Evolutionary conservation across 768 basidiomycete species (phyloP).

Genomic region (Mycena floridula): DNA sequence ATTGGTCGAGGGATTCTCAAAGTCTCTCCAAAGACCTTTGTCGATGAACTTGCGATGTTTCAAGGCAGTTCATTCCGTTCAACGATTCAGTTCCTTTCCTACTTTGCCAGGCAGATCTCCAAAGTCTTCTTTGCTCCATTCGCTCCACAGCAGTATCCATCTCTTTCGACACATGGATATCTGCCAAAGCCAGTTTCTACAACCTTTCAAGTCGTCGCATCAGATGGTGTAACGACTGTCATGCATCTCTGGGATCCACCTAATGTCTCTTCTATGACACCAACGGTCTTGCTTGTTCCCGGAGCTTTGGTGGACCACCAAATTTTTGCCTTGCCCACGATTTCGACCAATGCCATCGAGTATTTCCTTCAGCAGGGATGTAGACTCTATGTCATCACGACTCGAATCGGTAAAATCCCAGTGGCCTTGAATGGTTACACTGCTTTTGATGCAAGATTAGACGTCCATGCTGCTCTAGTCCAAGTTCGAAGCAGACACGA

Average conservation of each 20-base stretch:
- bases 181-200: constrained; percentile 4
- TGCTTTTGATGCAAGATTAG: constrained; percentile 11
- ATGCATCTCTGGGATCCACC: constrained; percentile 10
- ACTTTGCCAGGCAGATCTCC: constrained; percentile 4
- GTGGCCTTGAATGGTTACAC: constrained; percentile 7
- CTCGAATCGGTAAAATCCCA: constrained; percentile 6
- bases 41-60: constrained; percentile 7
- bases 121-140: constrained; percentile 8
- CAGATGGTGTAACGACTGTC: constrained; percentile 8
- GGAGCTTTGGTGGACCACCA: constrained; percentile 15
- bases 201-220: constrained; percentile 4
- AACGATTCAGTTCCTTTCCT: constrained; percentile 2
- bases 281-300: constrained; percentile 11
- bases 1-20: constrained; percentile 8
- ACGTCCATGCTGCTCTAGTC: constrained; percentile 10
- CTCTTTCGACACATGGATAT: constrained; percentile 6
- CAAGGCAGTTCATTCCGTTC: no score
- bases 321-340: constrained; percentile 13
- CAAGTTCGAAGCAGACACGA: constrained; percentile 3
- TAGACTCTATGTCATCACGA: constrained; percentile 5
- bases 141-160: constrained; percentile 3
- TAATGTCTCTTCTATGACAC: neutral
- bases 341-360: constrained; percentile 10
- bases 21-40: constrained; percentile 9
- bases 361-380: constrained; percentile 11